Conservation (phyloP, 192 early-diverging fungal genomes). For the Glomus cerebriforme region DNA sequence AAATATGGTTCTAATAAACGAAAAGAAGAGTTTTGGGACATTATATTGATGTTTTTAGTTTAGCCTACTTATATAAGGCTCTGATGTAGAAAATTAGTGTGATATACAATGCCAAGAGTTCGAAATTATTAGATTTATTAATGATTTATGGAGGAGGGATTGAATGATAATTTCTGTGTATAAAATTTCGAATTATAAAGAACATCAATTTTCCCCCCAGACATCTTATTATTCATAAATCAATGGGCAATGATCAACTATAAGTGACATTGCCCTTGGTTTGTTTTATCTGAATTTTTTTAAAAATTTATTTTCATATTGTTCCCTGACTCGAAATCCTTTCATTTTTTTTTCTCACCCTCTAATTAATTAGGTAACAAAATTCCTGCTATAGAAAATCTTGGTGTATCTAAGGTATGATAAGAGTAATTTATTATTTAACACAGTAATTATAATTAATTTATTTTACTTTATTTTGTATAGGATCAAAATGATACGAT, state of each 20-base stretch:
- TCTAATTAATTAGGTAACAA: constrained; percentile 64
- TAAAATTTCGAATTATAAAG: not conserved
- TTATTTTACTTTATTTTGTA: not conserved
- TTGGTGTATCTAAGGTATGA: constrained; percentile 86
- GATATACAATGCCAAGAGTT: too few relatives aligned
- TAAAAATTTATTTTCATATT: not conserved
- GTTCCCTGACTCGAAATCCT: constrained; percentile 35
- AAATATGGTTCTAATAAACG: not conserved
- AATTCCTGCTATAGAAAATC: constrained; percentile 91
- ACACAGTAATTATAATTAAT: not conserved
- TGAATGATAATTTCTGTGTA: not conserved
- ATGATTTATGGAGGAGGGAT: not conserved
- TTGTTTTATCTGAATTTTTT: not conserved
- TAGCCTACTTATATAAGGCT: not conserved
- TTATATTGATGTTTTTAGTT: not conserved
- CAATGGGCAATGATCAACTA: constrained; percentile 17
- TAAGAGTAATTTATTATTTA: not conserved
- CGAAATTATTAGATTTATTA: not conserved
- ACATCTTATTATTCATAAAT: not conserved
- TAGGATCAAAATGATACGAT: constrained; percentile 91
- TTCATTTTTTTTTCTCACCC: constrained; percentile 18
- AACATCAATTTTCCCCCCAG: not conserved
- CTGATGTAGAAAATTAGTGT: too few relatives aligned
- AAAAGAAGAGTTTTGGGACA: not conserved
- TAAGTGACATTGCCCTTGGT: constrained; percentile 3